phyloP scores from a whole-genome alignment of 345 rosid species.

The Rubroshorea leprosula region DNA sequence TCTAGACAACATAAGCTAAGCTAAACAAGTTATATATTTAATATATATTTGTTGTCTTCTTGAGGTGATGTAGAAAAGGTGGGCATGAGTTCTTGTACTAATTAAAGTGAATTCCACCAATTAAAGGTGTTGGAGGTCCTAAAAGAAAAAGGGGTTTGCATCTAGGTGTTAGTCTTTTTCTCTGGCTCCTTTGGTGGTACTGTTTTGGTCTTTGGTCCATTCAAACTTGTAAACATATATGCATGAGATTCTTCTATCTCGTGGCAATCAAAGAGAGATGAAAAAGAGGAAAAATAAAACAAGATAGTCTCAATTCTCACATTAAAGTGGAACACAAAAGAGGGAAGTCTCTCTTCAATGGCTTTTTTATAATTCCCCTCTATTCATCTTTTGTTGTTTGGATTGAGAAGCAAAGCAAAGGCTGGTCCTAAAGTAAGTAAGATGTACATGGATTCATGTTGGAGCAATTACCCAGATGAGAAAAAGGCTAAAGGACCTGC shows the following conservation, averaged over 20 bases:
- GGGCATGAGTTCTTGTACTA: slow-evolving; percentile 28
- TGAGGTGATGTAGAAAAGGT: slow-evolving; percentile 12
- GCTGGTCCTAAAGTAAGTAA: too few species aligned
- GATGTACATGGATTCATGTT: too few species aligned
- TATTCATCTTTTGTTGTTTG: too few species aligned
- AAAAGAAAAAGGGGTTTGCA: slow-evolving; percentile 21
- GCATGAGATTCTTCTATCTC: slow-evolving; percentile 33
- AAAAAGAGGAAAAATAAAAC: not conserved
- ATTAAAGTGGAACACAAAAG: too few species aligned
- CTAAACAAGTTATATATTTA: too few species aligned
- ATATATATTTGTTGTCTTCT: not conserved
- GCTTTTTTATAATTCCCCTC: too few species aligned
- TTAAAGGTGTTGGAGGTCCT: slow-evolving; percentile 22
- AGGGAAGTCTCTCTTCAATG: too few species aligned
- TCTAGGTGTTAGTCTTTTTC: slow-evolving; percentile 37
- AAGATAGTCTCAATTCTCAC: too few species aligned
- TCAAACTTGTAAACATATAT: slow-evolving; percentile 22
- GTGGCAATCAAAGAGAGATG: slow-evolving; percentile 10
- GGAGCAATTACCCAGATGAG: too few species aligned
- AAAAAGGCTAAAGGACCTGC: too few species aligned
- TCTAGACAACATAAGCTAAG: too few species aligned
- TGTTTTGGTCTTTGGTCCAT: slow-evolving; percentile 37
- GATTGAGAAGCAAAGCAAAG: too few species aligned
- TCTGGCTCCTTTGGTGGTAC: slow-evolving; percentile 28
- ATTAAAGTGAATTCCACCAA: slow-evolving; percentile 35